Base-by-base conservation (phyloP, 257 asterid species). In the Ballota nigra region DNA sequence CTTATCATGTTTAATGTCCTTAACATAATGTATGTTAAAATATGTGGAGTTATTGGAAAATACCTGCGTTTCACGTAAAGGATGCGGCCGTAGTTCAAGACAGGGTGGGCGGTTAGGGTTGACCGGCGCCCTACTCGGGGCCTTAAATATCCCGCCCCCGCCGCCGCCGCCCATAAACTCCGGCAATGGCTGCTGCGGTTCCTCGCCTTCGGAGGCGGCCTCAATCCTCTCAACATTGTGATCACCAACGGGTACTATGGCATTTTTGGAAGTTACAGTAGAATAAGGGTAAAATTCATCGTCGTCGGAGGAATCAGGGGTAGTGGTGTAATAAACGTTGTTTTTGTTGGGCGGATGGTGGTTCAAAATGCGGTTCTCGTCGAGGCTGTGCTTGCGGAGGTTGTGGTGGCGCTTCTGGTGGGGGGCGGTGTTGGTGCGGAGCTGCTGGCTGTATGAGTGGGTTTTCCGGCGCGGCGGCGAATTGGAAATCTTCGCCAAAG, bases 1-100 rank as follows among this genome's bases (percentile, higher is more conserved):
- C 22, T 47, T 5, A n/a, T 47, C 55, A 16, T 47, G 55, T n/a
- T 47, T 45, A 45, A 45, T 45, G 53, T 15, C 7, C 8, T 45
- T n/a, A 43, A 45, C 20, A 45, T 45, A 13, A 36, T 8, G 4
- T 36, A 34, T 34, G 11, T 34, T 40, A 1, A 40, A 26, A 26
- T 26, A 26, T 3, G 29, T 36, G 43, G 43, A 36, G 40, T 34
- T 4, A 34, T 34, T 34, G 43, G 9, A 5, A 41, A 11, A 18
- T 52, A 84, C 95, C 92, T 89, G 96, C 65, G 93, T 86, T 82
- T 89, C 96, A 65, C 89, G 77, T 20, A 89, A 78, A n/a, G 96
- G 96, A 57, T 89, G 96, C 63, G 96, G 96, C 68, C 96, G 80
- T 12, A 89, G 96, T 83, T 89, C 96, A 20, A 89, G 83, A 45